Base-by-base conservation (phyloP, 2,329 filamentous ascomycete species). In the Cucurbitaria berberidis region DNA sequence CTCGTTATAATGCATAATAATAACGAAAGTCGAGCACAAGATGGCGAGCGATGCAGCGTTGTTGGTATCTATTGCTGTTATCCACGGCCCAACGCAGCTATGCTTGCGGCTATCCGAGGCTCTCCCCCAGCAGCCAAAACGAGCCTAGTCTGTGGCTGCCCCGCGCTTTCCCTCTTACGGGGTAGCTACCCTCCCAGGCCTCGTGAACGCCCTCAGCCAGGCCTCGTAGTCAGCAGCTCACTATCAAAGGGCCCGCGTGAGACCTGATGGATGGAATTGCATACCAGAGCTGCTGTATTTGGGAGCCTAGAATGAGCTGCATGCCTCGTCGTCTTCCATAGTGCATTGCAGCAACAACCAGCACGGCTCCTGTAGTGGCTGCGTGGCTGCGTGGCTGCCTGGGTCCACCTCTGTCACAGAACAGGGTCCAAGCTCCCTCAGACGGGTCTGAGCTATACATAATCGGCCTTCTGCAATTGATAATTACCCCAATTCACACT, bases 201-300 rank as follows among this genome's bases (percentile, higher is more conserved):
- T 48, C 57, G 59, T 67, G 59, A 66, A 59, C 52, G 55, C 53
- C 49, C 63, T 48, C 57, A 58, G 66, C 57, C 64, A 59, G 51
- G 55, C 53, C 49, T 18, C 24, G 32, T 45, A 48, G 57, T 59
- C 58, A 55, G 57, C 51, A 59, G 57, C 36, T 22, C 53, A 53
- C 45, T 36, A 16, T 30, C 34, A 38, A 43, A n/a, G n/a, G n/a
- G 53, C 35, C 47, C 62, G 60, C 63, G 64, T 63, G 62, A 65
- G 64, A 46, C 51, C n/a, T n/a, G n/a, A 45, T 36, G 27, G 35
- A 41, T n/a, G n/a, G 42, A 19, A 44, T 34, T 49, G 50, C 39
- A 48, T 36, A 54, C 48, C 51, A 41, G 38, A 36, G 45, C 51
- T 51, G 27, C 19, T n/a, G n/a, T n/a, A n/a, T 29, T 41, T 24